Conservation (phyloP, 768 basidiomycete genomes). For the Lactarius psammicola region DNA sequence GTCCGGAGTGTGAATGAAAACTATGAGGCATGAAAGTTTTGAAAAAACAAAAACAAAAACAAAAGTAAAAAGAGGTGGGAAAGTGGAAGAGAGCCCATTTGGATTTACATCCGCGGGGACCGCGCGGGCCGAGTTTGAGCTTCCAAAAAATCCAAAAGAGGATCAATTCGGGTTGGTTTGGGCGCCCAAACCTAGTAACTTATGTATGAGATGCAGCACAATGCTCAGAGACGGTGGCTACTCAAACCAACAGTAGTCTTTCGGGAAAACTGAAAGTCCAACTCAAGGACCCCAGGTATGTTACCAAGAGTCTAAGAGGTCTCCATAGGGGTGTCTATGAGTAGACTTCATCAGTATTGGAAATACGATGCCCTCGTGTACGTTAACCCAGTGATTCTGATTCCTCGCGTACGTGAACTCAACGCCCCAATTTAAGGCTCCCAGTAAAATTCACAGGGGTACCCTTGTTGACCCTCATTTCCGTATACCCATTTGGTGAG, state of each 20-base stretch:
- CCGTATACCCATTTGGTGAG: conserved; percentile 8
- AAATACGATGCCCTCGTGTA: conserved; percentile 14
- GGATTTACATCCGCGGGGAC: background rate
- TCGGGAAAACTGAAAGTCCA: background rate
- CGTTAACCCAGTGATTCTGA: conserved; percentile 8
- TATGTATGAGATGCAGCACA: background rate
- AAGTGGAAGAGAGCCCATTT: background rate
- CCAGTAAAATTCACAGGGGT: conserved; percentile 18
- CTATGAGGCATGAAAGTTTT: conserved; percentile 54
- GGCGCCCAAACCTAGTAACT: background rate
- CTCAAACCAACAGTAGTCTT: background rate
- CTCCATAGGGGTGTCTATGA: conserved; percentile 10
- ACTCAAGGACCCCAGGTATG: background rate
- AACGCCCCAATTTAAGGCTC: background rate
- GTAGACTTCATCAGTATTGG: conserved; percentile 15
- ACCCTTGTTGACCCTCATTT: conserved; percentile 5
- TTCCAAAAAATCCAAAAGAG: background rate
- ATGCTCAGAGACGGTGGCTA: background rate
- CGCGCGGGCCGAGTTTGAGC: conserved; percentile 3
- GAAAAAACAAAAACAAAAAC: background rate
- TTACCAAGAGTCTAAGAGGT: background rate
- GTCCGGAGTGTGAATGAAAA: conserved; percentile 91
- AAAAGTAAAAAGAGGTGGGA: background rate
- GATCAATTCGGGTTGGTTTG: background rate
- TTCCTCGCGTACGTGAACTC: conserved; percentile 1